Conservation (phyloP, 495 filamentous ascomycete genomes). For the Talaromyces thailandensis region DNA sequence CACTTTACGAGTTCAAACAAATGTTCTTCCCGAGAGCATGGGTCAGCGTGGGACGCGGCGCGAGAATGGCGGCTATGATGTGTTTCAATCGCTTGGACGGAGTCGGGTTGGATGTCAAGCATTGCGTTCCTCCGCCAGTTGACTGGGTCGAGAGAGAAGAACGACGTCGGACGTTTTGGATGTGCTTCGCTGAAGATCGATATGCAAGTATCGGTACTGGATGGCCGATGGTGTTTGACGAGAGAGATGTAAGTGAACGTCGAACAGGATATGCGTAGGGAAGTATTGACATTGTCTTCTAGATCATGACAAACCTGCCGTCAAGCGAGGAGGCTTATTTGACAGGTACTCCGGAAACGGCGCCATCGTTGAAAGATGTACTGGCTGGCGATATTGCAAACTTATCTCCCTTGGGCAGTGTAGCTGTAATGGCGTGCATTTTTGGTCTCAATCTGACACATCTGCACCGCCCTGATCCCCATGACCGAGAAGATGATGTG, state of each 20-base stretch:
- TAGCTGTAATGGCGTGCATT: slow-evolving; percentile 74
- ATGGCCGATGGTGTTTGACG: slow-evolving; percentile 92
- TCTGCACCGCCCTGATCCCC: slow-evolving; percentile 77
- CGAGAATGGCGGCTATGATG: slow-evolving; percentile 81
- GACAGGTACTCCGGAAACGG: slow-evolving; percentile 62
- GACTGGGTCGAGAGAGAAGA: slow-evolving; percentile 96
- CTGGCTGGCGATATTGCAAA: slow-evolving; percentile 63
- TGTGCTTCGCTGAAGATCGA: slow-evolving; percentile 79
- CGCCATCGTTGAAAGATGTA: slow-evolving; percentile 59
- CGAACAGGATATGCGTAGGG: not conserved
- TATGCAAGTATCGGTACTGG: slow-evolving; percentile 96
- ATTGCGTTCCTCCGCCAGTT: slow-evolving; percentile 71
- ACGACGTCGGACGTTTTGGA: slow-evolving; percentile 87
- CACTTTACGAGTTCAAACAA: slow-evolving; percentile 86
- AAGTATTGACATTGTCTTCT: not conserved
- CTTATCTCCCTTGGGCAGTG: slow-evolving; percentile 70
- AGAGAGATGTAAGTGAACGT: slow-evolving; percentile 59
- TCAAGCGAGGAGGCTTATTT: slow-evolving; percentile 80
- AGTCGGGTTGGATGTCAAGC: slow-evolving; percentile 80
- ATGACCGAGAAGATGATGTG: slow-evolving; percentile 79
- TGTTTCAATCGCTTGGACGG: slow-evolving; percentile 87
- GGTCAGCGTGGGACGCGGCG: slow-evolving; percentile 77
- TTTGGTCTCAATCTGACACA: slow-evolving; percentile 94
- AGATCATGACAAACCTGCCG: slow-evolving; percentile 80
- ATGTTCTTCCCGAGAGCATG: slow-evolving; percentile 98